Conservation (phyloP, 345 rosid genomes). For the Cardamine occulta region DNA sequence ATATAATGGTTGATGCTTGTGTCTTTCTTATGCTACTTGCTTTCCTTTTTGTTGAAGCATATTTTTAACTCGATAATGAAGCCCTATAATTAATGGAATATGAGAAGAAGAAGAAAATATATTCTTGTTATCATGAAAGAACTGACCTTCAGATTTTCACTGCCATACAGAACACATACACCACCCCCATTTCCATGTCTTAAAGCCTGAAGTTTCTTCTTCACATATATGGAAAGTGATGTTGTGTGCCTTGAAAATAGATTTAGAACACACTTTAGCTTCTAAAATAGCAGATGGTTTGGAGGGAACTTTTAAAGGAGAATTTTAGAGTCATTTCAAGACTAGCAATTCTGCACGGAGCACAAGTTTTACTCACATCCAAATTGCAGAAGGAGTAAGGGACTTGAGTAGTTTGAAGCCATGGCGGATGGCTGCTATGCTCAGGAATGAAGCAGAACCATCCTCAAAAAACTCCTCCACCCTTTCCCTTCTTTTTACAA, state of each 20-base stretch:
- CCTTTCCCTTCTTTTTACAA: slow-evolving; percentile 85
- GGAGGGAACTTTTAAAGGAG: slow-evolving; percentile 1
- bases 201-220: slow-evolving; percentile 65
- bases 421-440: slow-evolving; percentile 79
- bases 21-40: neutral
- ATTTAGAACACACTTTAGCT: slow-evolving; percentile 32
- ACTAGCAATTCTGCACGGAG: neutral
- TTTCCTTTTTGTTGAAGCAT: slow-evolving; percentile 33
- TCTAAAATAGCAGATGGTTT: slow-evolving; percentile 28
- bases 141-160: slow-evolving; percentile 56
- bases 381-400: slow-evolving; percentile 66
- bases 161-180: slow-evolving; percentile 72
- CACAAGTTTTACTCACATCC: slow-evolving; percentile 53
- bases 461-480: slow-evolving; percentile 91
- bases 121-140: neutral
- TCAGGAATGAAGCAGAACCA: slow-evolving; percentile 84
- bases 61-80: slow-evolving; percentile 6
- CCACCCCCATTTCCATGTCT: slow-evolving; percentile 66
- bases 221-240: slow-evolving; percentile 66
- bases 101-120: neutral
- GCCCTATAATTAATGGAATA: neutral
- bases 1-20: neutral
- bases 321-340: neutral
- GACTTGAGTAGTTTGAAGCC: slow-evolving; percentile 81
- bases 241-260: slow-evolving; percentile 65